phyloP scores from a whole-genome alignment of 257 asterid species.

The Rhazya stricta region DNA sequence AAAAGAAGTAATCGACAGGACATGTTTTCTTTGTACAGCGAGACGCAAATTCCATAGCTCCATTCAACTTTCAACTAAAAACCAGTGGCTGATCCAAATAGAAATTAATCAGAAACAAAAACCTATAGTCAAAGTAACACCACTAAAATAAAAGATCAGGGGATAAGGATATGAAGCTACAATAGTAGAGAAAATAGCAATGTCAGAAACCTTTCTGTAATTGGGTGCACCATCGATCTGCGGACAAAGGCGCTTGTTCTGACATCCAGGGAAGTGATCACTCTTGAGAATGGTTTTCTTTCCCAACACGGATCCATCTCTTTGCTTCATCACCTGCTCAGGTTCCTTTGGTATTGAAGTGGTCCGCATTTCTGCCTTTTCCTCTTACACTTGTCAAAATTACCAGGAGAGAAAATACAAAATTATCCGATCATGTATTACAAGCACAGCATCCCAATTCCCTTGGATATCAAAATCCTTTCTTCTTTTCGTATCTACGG shows the following conservation, averaged over 20 bases:
- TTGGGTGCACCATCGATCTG: constrained; percentile 95
- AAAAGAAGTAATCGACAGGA: not conserved
- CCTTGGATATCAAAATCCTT: not conserved
- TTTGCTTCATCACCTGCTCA: constrained; percentile 74
- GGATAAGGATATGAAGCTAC: not conserved
- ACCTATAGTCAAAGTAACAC: not conserved
- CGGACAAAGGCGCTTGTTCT: constrained; percentile 79
- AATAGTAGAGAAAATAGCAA: not conserved
- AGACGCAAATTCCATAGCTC: not conserved
- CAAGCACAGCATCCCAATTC: not conserved
- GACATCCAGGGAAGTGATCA: constrained; percentile 99
- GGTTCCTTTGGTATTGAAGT: constrained; percentile 82
- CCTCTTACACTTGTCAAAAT: not conserved
- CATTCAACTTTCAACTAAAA: not conserved
- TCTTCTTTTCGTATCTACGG: not conserved
- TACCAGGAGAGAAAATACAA: not conserved
- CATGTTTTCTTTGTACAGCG: not conserved
- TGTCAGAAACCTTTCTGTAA: constrained; percentile 72
- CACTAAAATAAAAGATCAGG: not conserved
- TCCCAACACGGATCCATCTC: constrained; percentile 97
- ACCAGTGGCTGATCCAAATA: not conserved
- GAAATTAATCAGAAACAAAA: not conserved
- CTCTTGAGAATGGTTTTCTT: constrained; percentile 96
- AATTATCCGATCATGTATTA: not conserved
- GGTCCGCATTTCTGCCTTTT: constrained; percentile 20